Evolutionary conservation across 2,329 filamentous ascomycete species (phyloP), one percentile per base, ranked within the genome.

Genomic region (Cytospora mali): DNA sequence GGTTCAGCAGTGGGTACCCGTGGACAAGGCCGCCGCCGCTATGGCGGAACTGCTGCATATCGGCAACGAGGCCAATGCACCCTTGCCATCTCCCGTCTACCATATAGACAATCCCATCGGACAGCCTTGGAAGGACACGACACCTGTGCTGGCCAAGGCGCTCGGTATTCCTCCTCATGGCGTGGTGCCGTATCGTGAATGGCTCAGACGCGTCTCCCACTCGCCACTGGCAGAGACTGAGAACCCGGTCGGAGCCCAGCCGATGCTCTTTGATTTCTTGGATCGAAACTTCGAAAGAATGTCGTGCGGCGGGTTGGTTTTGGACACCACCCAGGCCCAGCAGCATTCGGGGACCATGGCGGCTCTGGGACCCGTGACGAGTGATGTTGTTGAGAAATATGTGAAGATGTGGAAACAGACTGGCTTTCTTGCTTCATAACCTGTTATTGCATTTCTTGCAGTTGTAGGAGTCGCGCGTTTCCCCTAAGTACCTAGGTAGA

Each of bases 1-100:
- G 0, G 55, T 57, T 5, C 60, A 81, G 3, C 76, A 65, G 14
- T 84, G 82, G 82, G 75, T 70, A 0, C 79, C 81, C 0, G 81
- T 83, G 7, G 72, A 84, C 33, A 60, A 69, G 28, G 65, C 71
- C 0, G 73, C 73, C 7, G 64, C 46, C 23, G 59, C 68, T 1
- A 42, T 74, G 23, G 64, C 57, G 1, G 73, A 75, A n/a, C 62
- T 75, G 18, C 55, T 69, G 35, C 18, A 42, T 31, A 3, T 29
- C 2, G 56, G 29, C 16, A 16, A 23, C 7, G 60, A 67, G n/a
- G n/a, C n/a, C 70, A 21, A 21, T 18, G 39, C 39, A 6, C 16
- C 48, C 5, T 4, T 2, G 3, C 14, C 52, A 5, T 31, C 31
- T 27, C 53, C 53, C 1, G 39, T 64, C 7, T 64, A 64, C 5